Base-by-base conservation (phyloP, 1,284 basidiomycete species). In the Trichosporon asahii region DNA sequence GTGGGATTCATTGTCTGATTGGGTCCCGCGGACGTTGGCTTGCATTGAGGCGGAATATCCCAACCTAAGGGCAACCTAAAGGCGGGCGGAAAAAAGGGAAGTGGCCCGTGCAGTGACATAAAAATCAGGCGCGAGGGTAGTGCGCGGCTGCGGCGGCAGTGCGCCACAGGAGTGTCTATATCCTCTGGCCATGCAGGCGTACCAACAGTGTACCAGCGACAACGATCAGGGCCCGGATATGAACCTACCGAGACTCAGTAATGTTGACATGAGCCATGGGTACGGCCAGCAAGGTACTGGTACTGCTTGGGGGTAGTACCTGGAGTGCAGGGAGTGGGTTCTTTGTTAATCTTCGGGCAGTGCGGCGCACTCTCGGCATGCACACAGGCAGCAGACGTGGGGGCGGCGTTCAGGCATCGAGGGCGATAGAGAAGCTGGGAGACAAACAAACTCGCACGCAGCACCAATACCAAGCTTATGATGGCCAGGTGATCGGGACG, bases 191-290 rank as follows among this genome's bases (percentile, higher is more conserved):
- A 12, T 11, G 35, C 35, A 37, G 35, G 35, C 35, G 35, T 12
- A 37, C 35, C 35, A 37, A 9, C 31, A 33, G 27, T 6, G 29
- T 29, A 27, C 27, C 27, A 31, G 29, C 15, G 15, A 18, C 12
- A n/a, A 6, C 18, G 11, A 31, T 33, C 57, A 61, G 57, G 57
- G 57, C 5, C 14, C 57, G 57, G 57, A 33, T 6, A 31, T 61
- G 57, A 61, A n/a, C 18, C 57, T 61, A 61, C 27, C 29, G 57
- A 61, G 57, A 31, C 29, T 23, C 18, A 31, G 57, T 31, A 61
- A 61, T 31, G 57, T 61, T 61, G 57, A 61, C 57, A 61, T 61
- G 57, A 31, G 57, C 29, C 57, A 31, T 61, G 57, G 57, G 57
- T 61, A 61, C 57, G 57, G 57, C 29, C 6, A 6, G 57, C 57